Evolutionary conservation across 78 protist species (phyloP).

Genomic region (Protostelium mycophagum): DNA sequence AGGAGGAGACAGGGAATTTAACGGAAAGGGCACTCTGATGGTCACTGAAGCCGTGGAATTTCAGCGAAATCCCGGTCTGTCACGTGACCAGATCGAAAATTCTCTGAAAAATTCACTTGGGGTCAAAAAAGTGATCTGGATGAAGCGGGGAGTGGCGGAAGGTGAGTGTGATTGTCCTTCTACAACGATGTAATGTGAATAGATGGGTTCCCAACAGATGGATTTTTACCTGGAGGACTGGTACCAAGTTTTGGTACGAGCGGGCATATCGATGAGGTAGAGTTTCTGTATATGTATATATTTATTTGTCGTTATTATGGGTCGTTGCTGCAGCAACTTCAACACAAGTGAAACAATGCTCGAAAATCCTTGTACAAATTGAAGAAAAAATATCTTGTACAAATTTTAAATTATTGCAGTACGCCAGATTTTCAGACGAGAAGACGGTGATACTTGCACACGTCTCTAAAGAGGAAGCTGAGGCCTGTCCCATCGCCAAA

Average conservation of each 20-base stretch:
- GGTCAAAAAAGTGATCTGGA: constrained; percentile 23
- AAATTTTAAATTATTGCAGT: not conserved
- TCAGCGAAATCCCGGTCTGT: constrained; percentile 12
- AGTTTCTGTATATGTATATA: not conserved
- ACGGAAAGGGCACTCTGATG: constrained; percentile 25
- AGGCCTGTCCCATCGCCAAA: constrained; percentile 3
- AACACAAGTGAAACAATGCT: no score
- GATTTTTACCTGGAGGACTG: not conserved
- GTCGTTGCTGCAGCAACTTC: no score
- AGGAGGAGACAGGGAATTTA: constrained; percentile 28
- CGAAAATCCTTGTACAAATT: no score
- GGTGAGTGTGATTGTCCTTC: constrained; percentile 6
- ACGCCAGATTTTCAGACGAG: constrained; percentile 12
- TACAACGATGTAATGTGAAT: not conserved
- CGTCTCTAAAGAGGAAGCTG: constrained; percentile 3
- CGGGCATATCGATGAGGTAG: constrained; percentile 27
- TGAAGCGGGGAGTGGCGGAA: constrained; percentile 10
- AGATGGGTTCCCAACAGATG: not conserved
- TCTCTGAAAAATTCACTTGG: not conserved
- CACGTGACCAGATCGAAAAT: constrained; percentile 15
- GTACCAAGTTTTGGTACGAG: constrained; percentile 5
- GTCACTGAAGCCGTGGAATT: constrained; percentile 11
- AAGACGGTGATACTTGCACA: not conserved
- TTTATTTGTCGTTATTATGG: not conserved
- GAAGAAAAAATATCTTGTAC: no score